Evolutionary conservation across 257 asterid species (phyloP), one percentile per base, ranked within the genome.

Genomic region (Lycium barbarum): DNA sequence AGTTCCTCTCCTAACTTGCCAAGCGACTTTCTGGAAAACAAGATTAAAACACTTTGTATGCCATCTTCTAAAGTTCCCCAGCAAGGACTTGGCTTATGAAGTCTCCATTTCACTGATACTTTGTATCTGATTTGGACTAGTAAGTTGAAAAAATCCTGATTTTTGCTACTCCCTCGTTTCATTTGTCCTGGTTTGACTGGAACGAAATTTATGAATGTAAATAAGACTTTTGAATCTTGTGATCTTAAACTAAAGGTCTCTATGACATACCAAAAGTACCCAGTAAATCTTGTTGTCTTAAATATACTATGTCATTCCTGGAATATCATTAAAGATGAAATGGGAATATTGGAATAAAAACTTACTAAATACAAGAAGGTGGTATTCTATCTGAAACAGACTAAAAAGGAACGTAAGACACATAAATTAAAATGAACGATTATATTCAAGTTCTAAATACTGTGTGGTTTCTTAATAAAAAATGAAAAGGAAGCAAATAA

Each of bases 1-100:
- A 65, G 59, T 49, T 49, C n/a, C 81, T 74, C 81, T 22, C 61
- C 43, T 74, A 49, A 47, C 33, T 20, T 49, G 8, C 81, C 59
- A 74, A 47, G 43, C 22, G 43, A 74, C 38, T 74, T 73, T 74
- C 61, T 49, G 81, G 81, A 74, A 12, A 74, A 65, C 13, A 65
- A 65, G n/a, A 43, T 18, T 26, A 26, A 26, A 12, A 26, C 43
- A 5, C 18, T 59, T 65, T 33, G 43, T 65, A 26, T 40, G 38
- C 17, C 71, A 65, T 65, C 43, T 5, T 65, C 14, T 20, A 6
- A 62, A 20, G 36, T 62, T 62, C 36, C 22, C 22, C 70, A 62
- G 36, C 80, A 72, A 72, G 38, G 38, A 72, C 57, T 72, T 72
- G 80, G 53, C 17, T 55, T 72, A 47, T 45, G 10, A 45, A 72